phyloP scores from a whole-genome alignment of 2,329 filamentous ascomycete genomes.

The Monilinia vaccinii-corymbosi region DNA sequence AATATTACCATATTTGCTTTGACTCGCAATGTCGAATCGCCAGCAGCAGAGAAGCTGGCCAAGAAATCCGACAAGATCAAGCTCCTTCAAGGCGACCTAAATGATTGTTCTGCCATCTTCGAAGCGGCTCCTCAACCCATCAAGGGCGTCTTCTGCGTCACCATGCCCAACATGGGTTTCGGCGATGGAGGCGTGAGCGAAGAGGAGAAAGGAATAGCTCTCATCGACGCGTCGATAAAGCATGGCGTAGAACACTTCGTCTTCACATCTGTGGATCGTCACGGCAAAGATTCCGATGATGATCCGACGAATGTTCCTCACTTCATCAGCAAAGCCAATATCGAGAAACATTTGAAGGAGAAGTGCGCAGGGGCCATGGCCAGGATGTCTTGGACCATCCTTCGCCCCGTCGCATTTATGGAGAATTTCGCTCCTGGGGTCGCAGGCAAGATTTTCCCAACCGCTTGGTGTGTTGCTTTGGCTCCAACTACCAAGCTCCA shows the following conservation, averaged over 20 bases:
- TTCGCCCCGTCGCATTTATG: slow-evolving; percentile 48
- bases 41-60: slow-evolving; percentile 39
- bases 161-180: slow-evolving; percentile 19
- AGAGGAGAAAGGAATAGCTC: slow-evolving; percentile 40
- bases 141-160: slow-evolving; percentile 54
- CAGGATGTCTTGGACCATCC: slow-evolving; percentile 45
- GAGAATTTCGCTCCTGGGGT: slow-evolving; percentile 33
- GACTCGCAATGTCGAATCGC: slow-evolving; percentile 43
- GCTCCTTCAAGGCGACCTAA: slow-evolving; percentile 47
- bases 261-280: slow-evolving; percentile 49
- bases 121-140: slow-evolving; percentile 31
- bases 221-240: slow-evolving; percentile 42
- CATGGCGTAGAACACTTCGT: slow-evolving; percentile 45
- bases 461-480: slow-evolving; percentile 27
- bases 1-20: slow-evolving; percentile 46
- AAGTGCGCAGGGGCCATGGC: slow-evolving; percentile 29
- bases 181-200: slow-evolving; percentile 25
- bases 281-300: slow-evolving; percentile 36
- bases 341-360: slow-evolving; percentile 45
- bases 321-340: slow-evolving; percentile 45
- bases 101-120: slow-evolving; percentile 43
- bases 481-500: slow-evolving; percentile 31
- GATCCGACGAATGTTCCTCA: slow-evolving; percentile 43
- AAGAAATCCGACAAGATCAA: slow-evolving; percentile 38
- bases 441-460: slow-evolving; percentile 22